A percentile compares a stretch with the other conserved stretches of the same genome.
Conservation (phyloP, 1,284 basidiomycete genomes). For the Sporisorium exsertum region DNA sequence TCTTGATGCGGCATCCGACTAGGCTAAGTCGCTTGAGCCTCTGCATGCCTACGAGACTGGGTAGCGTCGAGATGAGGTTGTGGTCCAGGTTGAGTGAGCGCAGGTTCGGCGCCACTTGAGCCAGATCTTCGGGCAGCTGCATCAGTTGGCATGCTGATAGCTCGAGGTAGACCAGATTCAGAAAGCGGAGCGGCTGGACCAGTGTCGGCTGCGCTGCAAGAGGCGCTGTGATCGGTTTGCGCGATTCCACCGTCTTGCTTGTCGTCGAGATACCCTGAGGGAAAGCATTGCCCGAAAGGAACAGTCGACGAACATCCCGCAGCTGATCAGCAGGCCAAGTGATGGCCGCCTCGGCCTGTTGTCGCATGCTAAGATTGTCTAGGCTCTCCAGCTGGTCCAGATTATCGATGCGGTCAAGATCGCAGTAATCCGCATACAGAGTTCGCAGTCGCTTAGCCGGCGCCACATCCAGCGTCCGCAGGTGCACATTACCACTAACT, state of each 20-base stretch:
- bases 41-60: constrained; percentile 45
- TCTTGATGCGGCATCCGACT: constrained; percentile 61
- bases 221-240: constrained; percentile 13
- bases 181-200: constrained; percentile 72
- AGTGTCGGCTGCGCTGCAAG: constrained; percentile 5
- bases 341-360: constrained; percentile 79
- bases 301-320: constrained; percentile 89
- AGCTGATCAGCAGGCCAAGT: constrained; percentile 77
- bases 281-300: constrained; percentile 83
- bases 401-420: constrained; percentile 73
- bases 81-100: constrained; percentile 80
- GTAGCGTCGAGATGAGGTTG: constrained; percentile 60
- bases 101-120: constrained; percentile 82
- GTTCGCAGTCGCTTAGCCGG: constrained; percentile 82
- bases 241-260: neutral
- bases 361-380: constrained; percentile 90
- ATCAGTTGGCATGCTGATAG: constrained; percentile 88
- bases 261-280: constrained; percentile 37
- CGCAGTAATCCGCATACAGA: constrained; percentile 91
- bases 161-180: constrained; percentile 92
- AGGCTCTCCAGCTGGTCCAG: constrained; percentile 76
- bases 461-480: constrained; percentile 78
- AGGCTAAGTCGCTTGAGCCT: constrained; percentile 63
- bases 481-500: constrained; percentile 80
- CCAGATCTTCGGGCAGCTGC: constrained; percentile 78